Evolutionary conservation across 1,284 basidiomycete species (phyloP), one percentile per base, ranked within the genome.

Genomic region (Erythrobasidium hasegawianum): DNA sequence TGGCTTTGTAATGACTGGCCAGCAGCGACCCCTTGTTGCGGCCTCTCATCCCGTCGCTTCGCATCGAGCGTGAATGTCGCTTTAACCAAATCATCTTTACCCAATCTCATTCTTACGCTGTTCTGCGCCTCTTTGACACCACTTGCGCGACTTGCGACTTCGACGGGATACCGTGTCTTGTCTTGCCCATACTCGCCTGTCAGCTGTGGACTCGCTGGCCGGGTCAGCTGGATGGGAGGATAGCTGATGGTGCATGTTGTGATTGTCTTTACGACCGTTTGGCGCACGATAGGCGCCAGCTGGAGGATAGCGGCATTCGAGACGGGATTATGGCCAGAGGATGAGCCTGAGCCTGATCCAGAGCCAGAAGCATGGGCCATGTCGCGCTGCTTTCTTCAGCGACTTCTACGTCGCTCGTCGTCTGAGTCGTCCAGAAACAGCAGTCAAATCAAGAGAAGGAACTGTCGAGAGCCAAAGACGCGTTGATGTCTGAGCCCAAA

Each of bases 161-260:
- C 64, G 57, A 22, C 61, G 68, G 72, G 71, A 58, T 70, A 72
- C 45, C 58, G 27, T 57, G 53, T 66, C 8, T 58, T 62, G 61
- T 73, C 69, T 26, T 67, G 65, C 24, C 27, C 41, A 26, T 69
- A 47, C 41, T 64, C 53, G 29, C 49, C 52, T 16, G n/a, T 33
- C 20, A 57, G 58, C 47, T 69, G 45, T 39, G 55, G 53, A 11
- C 45, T 45, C 43, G 33, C 5, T 22, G 72, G 59, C n/a, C 65
- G 65, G 1, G 72, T 73, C 5, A 76, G 52, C 14, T 66, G 60
- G 45, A 75, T 65, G 16, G 75, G 75, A 8, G 75, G 72, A 62
- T 73, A 76, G 58, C 69, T 62, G 29, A 75, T 70, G 0, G 71
- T 75, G 7, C 72, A 72, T 11, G 70, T 70, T 4, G 74, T 76